Conservation (phyloP, 2,329 filamentous ascomycete species). For the Sarocladium kiliense region DNA sequence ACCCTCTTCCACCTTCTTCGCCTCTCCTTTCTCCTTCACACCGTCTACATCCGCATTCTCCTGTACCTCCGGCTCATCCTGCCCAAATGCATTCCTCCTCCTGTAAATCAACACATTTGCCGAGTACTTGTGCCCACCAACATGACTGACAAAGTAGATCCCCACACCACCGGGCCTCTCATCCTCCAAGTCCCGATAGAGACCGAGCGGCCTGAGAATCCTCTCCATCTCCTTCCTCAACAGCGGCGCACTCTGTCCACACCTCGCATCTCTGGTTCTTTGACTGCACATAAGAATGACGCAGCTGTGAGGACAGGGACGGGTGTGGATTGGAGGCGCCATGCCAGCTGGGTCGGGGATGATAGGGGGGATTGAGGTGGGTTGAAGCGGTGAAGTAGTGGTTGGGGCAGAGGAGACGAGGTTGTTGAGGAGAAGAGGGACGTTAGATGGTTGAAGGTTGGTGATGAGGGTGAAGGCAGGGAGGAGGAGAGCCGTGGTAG, state of each 20-base stretch:
- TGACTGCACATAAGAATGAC: slow-evolving; percentile 94
- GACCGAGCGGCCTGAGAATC: slow-evolving; percentile 75
- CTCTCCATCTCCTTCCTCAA: slow-evolving; percentile 85
- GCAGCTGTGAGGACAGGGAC: slow-evolving; percentile 71
- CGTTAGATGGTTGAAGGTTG: slow-evolving; percentile 72
- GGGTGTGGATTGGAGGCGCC: slow-evolving; percentile 26
- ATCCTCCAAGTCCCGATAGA: slow-evolving; percentile 85
- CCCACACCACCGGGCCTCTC: slow-evolving; percentile 86
- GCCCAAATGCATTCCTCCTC: slow-evolving; percentile 50
- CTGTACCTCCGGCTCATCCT: slow-evolving; percentile 34
- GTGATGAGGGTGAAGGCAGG: slow-evolving; percentile 80
- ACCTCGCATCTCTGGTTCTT: slow-evolving; percentile 87
- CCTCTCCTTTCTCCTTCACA: slow-evolving; percentile 18
- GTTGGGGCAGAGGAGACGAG: slow-evolving; percentile 71
- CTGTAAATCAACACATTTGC: slow-evolving; percentile 94
- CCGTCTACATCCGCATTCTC: slow-evolving; percentile 15
- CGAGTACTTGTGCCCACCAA: slow-evolving; percentile 93
- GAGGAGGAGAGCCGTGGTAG: slow-evolving; percentile 77
- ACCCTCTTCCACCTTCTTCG: slow-evolving; percentile 33
- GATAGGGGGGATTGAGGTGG: slow-evolving; percentile 30
- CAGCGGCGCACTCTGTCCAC: slow-evolving; percentile 87
- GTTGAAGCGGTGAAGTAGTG: slow-evolving; percentile 57
- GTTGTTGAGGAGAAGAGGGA: slow-evolving; percentile 63
- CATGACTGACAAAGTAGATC: slow-evolving; percentile 94
- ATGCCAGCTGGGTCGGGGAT: slow-evolving; percentile 22